Base-by-base conservation (phyloP, 225 moss, liverwort and hornwort genomes). In the Marchantia paleacea region DNA sequence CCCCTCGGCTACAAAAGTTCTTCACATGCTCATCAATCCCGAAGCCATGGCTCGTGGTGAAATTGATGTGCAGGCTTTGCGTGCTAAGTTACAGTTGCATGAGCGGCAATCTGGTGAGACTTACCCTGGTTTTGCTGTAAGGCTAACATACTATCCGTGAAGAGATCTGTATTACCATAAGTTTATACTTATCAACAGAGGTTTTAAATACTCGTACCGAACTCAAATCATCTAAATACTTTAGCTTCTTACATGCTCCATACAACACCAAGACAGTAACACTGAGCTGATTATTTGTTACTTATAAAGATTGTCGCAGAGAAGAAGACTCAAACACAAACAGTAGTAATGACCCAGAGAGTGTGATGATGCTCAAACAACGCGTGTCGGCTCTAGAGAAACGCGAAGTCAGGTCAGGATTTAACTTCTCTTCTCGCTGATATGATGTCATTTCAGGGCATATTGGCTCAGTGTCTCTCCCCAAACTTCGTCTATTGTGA, bases 301-400 rank as follows among this genome's bases (percentile, higher is more conserved):
- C 62, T 75, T 76, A 61, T 75, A 77, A 72, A 84, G 87, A 84
- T 78, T 84, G 84, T 22, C 51, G 85, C 82, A 87, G 82, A 70
- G 82, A 85, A 51, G 84, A 81, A 74, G 53, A 54, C 39, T 55
- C 73, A 15, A 70, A 52, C 51, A 66, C 63, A 63, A 69, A 64
- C 55, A 78, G 55, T 55, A 67, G 78, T 22, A 83, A 81, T 25
- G 86, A 84, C 15, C 73, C 81, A 52, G 85, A 92, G 79, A 89
- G 91, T 84, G 75, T 99, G 76, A 82, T 78, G 26, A 89, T 83
- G 47, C 85, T 99, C 53, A 91, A 83, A 29, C 92, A 94, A 85
- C 95, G 92, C 81, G 91, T 99, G 60, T 87, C 91, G 47, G 90
- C 95, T 57, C 82, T 99, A 75, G 99, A 99, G 80, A 99, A 99